These are phyloP conservation scores for Phytophthora pinifolia DNA, from an alignment of 352 stramenopile species.

Conservation along the genomic window DNA sequence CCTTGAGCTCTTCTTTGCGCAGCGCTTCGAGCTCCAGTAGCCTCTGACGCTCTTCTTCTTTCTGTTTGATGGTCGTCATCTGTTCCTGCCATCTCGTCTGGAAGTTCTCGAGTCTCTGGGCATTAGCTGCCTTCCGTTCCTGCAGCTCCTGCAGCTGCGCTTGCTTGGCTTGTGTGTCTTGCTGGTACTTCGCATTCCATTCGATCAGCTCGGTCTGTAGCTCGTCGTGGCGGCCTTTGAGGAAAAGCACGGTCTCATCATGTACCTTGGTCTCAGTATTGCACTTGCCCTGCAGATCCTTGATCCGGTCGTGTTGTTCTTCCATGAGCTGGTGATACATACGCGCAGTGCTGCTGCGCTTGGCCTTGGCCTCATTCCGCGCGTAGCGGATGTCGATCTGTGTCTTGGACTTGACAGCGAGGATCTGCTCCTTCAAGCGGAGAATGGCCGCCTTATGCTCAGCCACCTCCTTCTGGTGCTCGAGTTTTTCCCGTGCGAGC, in stretches of 20 bases:
- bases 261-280: slow-evolving; percentile 70
- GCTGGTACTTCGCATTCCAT: slow-evolving; percentile 82
- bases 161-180: slow-evolving; percentile 78
- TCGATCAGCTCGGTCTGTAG: slow-evolving; percentile 61
- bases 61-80: slow-evolving; percentile 68
- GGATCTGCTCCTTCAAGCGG: slow-evolving; percentile 83
- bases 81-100: slow-evolving; percentile 75
- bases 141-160: slow-evolving; percentile 58
- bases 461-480: slow-evolving; percentile 76
- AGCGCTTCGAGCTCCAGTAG: slow-evolving; percentile 65
- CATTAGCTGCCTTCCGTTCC: slow-evolving; percentile 54
- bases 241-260: slow-evolving; percentile 73
- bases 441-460: slow-evolving; percentile 75
- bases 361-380: slow-evolving; percentile 82
- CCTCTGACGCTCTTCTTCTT: slow-evolving; percentile 70
- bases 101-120: slow-evolving; percentile 62
- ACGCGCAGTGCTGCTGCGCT: slow-evolving; percentile 71
- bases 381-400: slow-evolving; percentile 83
- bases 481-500: slow-evolving; percentile 68
- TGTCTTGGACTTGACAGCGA: slow-evolving; percentile 82
- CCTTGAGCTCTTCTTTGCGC: slow-evolving; percentile 66
- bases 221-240: slow-evolving; percentile 78
- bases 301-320: slow-evolving; percentile 72
- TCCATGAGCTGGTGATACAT: slow-evolving; percentile 84
- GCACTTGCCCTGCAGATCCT: slow-evolving; percentile 61